phyloP scores from a whole-genome alignment of 805 yeast species.

The Candida lessepsii region DNA sequence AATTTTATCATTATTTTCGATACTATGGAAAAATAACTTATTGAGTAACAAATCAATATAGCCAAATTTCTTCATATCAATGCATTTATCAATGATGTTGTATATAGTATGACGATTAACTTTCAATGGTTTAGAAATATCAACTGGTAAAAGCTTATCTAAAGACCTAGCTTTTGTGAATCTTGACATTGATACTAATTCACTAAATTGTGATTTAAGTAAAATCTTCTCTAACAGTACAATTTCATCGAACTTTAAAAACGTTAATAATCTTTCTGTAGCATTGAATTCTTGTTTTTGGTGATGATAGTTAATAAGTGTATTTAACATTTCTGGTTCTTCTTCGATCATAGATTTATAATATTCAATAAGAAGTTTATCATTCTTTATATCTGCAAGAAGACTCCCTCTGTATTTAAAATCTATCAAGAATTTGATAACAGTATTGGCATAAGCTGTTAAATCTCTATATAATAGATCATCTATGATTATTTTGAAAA shows the following conservation, averaged over 20 bases:
- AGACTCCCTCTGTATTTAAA: slow-evolving; percentile 5
- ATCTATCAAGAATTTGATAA: slow-evolving; percentile 9
- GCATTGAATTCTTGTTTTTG: slow-evolving; percentile 18
- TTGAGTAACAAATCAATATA: slow-evolving; percentile 33
- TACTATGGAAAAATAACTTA: slow-evolving; percentile 29
- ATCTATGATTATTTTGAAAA: slow-evolving; percentile 5
- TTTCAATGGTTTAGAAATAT: slow-evolving; percentile 16
- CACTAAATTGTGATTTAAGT: slow-evolving; percentile 18
- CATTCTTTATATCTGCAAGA: neutral
- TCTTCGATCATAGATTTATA: slow-evolving; percentile 25
- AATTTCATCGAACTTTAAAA: slow-evolving; percentile 25
- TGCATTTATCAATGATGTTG: slow-evolving; percentile 28
- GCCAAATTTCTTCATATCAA: slow-evolving; percentile 23
- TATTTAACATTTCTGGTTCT: slow-evolving; percentile 29
- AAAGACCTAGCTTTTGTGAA: slow-evolving; percentile 12
- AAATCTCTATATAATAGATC: slow-evolving; percentile 2
- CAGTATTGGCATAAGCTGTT: slow-evolving; percentile 6
- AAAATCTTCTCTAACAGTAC: slow-evolving; percentile 21
- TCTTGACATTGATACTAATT: slow-evolving; percentile 28
- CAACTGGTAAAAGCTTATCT: slow-evolving; percentile 8
- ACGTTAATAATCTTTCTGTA: slow-evolving; percentile 26
- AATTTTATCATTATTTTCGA: slow-evolving; percentile 12
- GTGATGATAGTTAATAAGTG: slow-evolving; percentile 27
- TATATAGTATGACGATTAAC: slow-evolving; percentile 23
- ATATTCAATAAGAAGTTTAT: slow-evolving; percentile 18